Evolutionary conservation across 148 eudicot genomes (phyloP).

Genomic region (Heliosperma pusillum): DNA sequence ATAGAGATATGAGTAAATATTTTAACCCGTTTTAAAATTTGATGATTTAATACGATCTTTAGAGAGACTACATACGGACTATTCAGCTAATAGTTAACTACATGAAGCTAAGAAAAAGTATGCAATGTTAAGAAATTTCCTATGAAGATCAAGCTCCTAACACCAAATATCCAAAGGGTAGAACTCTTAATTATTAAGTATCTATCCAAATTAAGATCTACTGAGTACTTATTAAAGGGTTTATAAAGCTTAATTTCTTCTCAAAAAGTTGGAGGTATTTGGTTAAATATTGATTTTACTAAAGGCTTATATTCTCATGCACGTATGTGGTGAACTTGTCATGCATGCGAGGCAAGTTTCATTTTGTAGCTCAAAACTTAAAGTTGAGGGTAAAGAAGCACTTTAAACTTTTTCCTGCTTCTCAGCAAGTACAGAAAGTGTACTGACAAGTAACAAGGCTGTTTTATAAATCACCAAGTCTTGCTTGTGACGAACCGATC

Average conservation of each 20-base stretch:
- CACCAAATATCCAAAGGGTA: background rate
- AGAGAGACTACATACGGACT: no score
- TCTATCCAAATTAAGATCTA: background rate
- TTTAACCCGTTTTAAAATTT: no score
- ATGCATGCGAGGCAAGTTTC: background rate
- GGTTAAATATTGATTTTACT: background rate
- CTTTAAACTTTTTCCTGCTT: background rate
- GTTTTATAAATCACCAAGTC: no score
- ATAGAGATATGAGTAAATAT: no score
- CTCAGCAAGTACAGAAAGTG: background rate
- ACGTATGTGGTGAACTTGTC: background rate
- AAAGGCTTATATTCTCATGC: background rate
- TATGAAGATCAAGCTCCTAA: slow-evolving; percentile 3
- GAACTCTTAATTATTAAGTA: slow-evolving; percentile 1
- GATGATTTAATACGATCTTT: no score
- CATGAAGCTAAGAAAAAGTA: background rate
- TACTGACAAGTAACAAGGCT: background rate
- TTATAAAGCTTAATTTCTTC: background rate
- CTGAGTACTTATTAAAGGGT: background rate
- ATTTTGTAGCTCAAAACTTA: background rate
- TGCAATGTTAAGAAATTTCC: slow-evolving; percentile 1
- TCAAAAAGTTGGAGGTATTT: background rate
- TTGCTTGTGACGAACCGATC: no score
- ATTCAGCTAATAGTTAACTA: no score
- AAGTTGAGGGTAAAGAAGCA: background rate